Percentiles rank a stretch among this genome's conserved stretches.
Conservation (phyloP, 2,329 filamentous ascomycete genomes). For the Aspergillus jensenii region DNA sequence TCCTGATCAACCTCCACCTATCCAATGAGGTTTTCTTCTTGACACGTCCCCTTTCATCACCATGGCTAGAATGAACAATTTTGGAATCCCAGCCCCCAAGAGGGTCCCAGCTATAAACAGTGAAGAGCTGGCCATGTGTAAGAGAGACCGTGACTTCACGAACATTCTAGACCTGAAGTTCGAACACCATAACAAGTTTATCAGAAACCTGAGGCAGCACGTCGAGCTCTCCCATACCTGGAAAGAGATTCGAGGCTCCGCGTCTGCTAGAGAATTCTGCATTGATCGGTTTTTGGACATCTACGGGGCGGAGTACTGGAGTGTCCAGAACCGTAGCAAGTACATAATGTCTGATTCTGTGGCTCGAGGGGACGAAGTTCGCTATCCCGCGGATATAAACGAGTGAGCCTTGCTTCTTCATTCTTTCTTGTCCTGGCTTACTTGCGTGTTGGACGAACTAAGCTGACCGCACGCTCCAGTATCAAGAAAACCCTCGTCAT, state of each 20-base stretch:
- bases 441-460: not conserved
- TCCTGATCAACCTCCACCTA: not conserved
- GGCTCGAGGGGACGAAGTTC: conserved; percentile 12
- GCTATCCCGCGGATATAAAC: conserved; percentile 19
- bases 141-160: conserved; percentile 20
- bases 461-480: conserved; percentile 5
- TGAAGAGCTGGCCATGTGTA: not conserved
- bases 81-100: not conserved
- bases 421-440: not conserved
- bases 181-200: conserved; percentile 15
- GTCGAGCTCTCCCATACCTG: conserved; percentile 11
- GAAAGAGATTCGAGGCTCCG: conserved; percentile 10
- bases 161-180: conserved; percentile 24
- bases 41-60: not conserved
- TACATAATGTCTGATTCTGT: conserved; percentile 22
- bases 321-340: conserved; percentile 15
- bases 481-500: conserved; percentile 16
- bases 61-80: not conserved
- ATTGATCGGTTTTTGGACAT: conserved; percentile 19
- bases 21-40: not conserved
- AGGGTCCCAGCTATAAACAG: not conserved
- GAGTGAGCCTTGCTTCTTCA: conserved; percentile 16
- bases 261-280: conserved; percentile 8
- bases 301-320: conserved; percentile 24
- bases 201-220: conserved; percentile 14